A percentile compares a stretch with the other conserved stretches of the same genome.
Evolutionary conservation across 2,329 filamentous ascomycete species (phyloP).

Genomic region (Calonectria hongkongensis): DNA sequence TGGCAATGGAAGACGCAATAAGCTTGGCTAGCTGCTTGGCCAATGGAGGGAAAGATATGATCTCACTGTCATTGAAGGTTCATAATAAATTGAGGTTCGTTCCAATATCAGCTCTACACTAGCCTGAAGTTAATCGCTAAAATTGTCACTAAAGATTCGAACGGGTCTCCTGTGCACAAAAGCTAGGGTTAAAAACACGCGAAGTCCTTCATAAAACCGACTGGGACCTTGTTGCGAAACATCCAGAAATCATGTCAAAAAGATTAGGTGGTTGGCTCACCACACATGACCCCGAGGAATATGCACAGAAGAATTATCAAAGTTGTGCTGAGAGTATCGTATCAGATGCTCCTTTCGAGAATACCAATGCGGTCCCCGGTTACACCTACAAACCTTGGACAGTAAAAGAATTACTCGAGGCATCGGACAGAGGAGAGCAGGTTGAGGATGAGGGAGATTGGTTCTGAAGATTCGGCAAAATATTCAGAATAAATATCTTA

Average conservation of each 20-base stretch:
- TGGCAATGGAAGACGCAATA: slow-evolving; percentile 18
- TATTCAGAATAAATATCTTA: too few relatives aligned
- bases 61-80: neutral
- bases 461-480: neutral
- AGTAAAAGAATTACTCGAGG: neutral
- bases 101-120: neutral
- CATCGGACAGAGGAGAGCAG: neutral
- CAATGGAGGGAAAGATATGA: slow-evolving; percentile 7
- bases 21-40: slow-evolving; percentile 12
- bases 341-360: neutral
- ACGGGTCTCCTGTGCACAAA: slow-evolving; percentile 2
- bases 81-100: slow-evolving; percentile 24
- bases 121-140: neutral
- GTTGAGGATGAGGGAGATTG: slow-evolving; percentile 10
- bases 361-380: neutral
- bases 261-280: slow-evolving; percentile 9
- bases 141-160: neutral
- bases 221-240: slow-evolving; percentile 13
- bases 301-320: slow-evolving; percentile 2
- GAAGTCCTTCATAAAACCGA: slow-evolving; percentile 7
- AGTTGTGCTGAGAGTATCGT: neutral
- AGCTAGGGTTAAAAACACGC: neutral
- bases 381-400: slow-evolving; percentile 5
- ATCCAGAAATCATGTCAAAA: slow-evolving; percentile 8
- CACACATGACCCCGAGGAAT: neutral